These are phyloP conservation scores for Lasiosphaeris hirsuta DNA, from an alignment of 495 filamentous ascomycete species.

Conservation along the genomic window DNA sequence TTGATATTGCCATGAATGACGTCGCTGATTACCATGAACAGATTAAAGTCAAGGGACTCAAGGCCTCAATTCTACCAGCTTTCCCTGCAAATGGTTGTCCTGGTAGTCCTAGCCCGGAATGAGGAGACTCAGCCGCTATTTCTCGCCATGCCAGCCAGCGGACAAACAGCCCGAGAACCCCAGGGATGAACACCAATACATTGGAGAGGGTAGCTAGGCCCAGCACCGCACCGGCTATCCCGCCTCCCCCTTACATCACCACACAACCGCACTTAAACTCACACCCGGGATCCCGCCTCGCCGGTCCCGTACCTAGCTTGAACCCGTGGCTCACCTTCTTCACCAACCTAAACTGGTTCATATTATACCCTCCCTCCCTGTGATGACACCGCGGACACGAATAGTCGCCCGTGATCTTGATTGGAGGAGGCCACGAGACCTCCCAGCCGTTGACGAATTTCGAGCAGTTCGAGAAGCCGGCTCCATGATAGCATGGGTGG, in stretches of 20 bases:
- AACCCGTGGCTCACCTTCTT: slow-evolving; percentile 23
- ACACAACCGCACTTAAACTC: slow-evolving; percentile 28
- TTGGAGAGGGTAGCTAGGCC: no score
- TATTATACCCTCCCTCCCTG: slow-evolving; percentile 32
- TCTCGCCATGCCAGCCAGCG: no score
- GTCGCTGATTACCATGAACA: no score
- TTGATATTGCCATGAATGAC: no score
- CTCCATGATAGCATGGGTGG: slow-evolving; percentile 32
- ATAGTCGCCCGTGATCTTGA: not conserved
- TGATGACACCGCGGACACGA: slow-evolving; percentile 28
- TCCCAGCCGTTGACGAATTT: slow-evolving; percentile 18
- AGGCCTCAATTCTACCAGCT: no score
- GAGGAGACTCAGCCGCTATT: no score
- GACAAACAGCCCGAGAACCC: no score
- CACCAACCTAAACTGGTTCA: slow-evolving; percentile 35
- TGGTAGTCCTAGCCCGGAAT: no score
- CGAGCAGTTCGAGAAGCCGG: slow-evolving; percentile 36
- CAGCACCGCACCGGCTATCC: not conserved
- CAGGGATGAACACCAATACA: no score
- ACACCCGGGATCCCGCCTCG: slow-evolving; percentile 30
- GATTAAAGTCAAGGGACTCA: no score
- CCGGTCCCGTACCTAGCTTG: slow-evolving; percentile 38
- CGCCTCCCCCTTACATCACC: slow-evolving; percentile 30
- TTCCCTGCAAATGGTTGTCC: no score
- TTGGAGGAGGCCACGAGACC: not conserved